These are phyloP conservation scores for Trichoderma pleuroti DNA, from an alignment of 2,329 filamentous ascomycete genomes.

Conservation along the genomic window DNA sequence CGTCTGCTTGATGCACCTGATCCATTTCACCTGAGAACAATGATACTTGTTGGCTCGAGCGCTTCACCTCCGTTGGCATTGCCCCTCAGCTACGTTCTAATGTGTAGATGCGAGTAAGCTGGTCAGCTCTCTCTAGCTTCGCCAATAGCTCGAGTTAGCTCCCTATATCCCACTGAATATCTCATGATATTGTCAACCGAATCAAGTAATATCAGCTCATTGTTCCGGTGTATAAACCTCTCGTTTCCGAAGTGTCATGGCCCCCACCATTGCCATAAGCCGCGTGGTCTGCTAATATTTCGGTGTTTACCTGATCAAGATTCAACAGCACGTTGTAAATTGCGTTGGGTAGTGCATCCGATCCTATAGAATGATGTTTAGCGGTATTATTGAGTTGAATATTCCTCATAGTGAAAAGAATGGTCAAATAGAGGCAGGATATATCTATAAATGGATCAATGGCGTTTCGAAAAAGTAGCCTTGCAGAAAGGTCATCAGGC, in stretches of 20 bases:
- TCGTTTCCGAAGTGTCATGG: background rate
- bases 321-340: background rate
- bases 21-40: background rate
- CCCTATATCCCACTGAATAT: background rate
- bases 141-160: background rate
- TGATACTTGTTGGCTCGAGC: background rate
- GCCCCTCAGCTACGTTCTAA: background rate
- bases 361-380: background rate
- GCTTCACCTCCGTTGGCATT: background rate
- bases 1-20: background rate
- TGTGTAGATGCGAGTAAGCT: background rate
- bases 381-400: background rate
- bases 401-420: background rate
- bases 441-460: background rate
- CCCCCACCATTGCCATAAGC: background rate
- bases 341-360: background rate
- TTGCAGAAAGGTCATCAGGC: background rate
- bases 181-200: background rate
- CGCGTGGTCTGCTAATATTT: background rate
- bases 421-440: background rate
- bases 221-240: background rate
- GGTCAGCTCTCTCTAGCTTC: background rate
- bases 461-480: fast-evolving
- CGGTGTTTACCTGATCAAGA: background rate
- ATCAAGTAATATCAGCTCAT: background rate